A percentile compares a stretch with the other conserved stretches of the same genome.
Conservation (phyloP, 23 red algal species). For the Rhodosorus marinus region DNA sequence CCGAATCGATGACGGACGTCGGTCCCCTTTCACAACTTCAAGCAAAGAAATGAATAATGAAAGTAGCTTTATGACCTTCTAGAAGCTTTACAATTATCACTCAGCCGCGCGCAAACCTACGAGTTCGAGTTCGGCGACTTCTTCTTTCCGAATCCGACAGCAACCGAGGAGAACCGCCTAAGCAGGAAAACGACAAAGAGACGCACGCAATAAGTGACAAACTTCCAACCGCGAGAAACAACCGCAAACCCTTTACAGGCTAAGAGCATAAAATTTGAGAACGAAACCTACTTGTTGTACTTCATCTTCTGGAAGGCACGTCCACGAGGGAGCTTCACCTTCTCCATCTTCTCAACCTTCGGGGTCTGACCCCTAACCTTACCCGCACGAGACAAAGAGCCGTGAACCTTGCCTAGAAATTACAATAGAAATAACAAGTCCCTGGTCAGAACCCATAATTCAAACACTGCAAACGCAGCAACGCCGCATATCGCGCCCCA, state of each 20-base stretch:
- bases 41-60: too few species aligned
- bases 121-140: not conserved
- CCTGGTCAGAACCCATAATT: too few species aligned
- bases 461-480: too few species aligned
- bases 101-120: too few species aligned
- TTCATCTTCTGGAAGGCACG: conserved; percentile 79
- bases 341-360: conserved; percentile 89
- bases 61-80: too few species aligned
- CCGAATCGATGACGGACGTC: too few species aligned
- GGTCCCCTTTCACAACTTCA: too few species aligned
- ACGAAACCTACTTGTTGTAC: conserved; percentile 42
- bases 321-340: conserved; percentile 76
- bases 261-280: not conserved
- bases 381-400: conserved; percentile 92
- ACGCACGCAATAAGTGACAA: not conserved
- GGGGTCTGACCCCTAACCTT: conserved; percentile 96
- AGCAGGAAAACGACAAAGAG: not conserved
- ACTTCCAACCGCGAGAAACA: not conserved
- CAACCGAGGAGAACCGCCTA: conserved; percentile 33
- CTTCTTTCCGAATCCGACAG: conserved; percentile 1
- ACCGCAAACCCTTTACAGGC: not conserved
- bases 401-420: conserved; percentile 99
- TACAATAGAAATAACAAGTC: too few species aligned
- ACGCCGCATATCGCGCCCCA: too few species aligned
- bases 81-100: too few species aligned